Base-by-base conservation (phyloP, 371 early-diverging fungal species). In the Chytridiales sp. region DNA sequence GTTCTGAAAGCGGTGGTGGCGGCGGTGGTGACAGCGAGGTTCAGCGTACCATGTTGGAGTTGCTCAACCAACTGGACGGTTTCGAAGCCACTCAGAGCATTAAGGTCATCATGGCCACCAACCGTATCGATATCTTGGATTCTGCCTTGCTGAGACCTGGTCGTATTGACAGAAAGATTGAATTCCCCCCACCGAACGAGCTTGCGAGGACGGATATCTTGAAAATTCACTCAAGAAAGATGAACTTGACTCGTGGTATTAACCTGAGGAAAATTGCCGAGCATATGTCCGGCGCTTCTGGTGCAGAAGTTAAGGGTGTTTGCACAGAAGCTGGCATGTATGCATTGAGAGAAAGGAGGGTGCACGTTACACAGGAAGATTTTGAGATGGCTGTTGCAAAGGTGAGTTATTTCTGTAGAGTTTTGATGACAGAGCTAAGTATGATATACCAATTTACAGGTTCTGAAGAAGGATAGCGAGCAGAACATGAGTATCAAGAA, bases 251-350 rank as follows among this genome's bases (percentile, higher is more conserved):
- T 4, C 85, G 97, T 42, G 99, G 98, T 47, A 98, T 99, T 66
- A 91, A 99, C 77, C 82, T 99, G 73, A 84, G 90, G 55, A 88
- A 92, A 74, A 93, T 99, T 79, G 98, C 98, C 21, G 89, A 91
- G 74, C 85, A 93, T 68, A 90, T 97, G 87, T 85, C 87, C 22
- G 98, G 98, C 48, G 89, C 95, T 42, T 92, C 92, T 63, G 99
- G 99, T 63, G 99, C 99, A 30, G 99, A 99, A 35, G 55, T 70
- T 5, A 65, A 87, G 81, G 97, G 94, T 60, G 99, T 99, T 19
- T 99, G 99, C 79, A 99, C 99, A 30, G 99, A 99, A 78, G 99
- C 99, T 2, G 99, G 99, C 67, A 99, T 99, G 99, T 99, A 95
- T 75, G 99, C 99, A n/a, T 79, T 99, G 49, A 85, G 99, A 57